Evolutionary conservation across 768 basidiomycete species (phyloP).

Genomic region (Mycena albidolilacea): DNA sequence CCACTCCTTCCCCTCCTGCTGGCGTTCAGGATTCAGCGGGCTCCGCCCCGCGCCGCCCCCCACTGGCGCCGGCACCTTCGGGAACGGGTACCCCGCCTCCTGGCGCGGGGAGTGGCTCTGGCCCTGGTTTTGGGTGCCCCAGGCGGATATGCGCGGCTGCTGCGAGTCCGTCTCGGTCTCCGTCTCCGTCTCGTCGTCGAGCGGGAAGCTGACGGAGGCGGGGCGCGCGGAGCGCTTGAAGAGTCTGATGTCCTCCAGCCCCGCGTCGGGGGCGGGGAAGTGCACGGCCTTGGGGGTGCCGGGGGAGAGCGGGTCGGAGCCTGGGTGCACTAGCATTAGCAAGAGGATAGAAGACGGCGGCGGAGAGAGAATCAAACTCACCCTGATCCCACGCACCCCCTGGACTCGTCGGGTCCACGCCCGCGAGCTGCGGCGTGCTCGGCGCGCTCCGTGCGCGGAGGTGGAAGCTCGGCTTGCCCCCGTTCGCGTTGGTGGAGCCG

Average conservation of each 20-base stretch:
- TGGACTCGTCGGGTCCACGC: not conserved
- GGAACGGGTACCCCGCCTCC: constrained; percentile 20
- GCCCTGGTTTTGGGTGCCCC: not conserved
- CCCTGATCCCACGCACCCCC: too few species aligned
- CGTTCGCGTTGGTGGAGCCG: too few species aligned
- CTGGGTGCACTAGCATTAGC: not conserved
- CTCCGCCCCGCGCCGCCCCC: not conserved
- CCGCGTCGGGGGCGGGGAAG: constrained; percentile 79
- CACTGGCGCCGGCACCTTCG: not conserved
- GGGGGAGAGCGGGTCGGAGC: constrained; percentile 36
- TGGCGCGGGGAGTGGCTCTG: too few species aligned
- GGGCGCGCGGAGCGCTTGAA: constrained; percentile 81
- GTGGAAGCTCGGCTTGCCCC: not conserved
- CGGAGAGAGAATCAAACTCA: too few species aligned
- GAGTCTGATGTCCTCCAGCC: constrained; percentile 72
- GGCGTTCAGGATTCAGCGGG: not conserved
- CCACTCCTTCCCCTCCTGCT: constrained; percentile 11
- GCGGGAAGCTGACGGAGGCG: constrained; percentile 59
- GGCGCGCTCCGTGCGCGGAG: constrained; percentile 21
- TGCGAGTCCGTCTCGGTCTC: constrained; percentile 49
- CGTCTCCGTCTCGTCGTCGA: constrained; percentile 58
- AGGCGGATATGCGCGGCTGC: not conserved
- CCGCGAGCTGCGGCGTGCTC: constrained; percentile 1
- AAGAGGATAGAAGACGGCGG: too few species aligned
- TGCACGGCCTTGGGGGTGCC: constrained; percentile 85